Conservation (phyloP, 1,284 basidiomycete species). For the Leccinum pachyderme region DNA sequence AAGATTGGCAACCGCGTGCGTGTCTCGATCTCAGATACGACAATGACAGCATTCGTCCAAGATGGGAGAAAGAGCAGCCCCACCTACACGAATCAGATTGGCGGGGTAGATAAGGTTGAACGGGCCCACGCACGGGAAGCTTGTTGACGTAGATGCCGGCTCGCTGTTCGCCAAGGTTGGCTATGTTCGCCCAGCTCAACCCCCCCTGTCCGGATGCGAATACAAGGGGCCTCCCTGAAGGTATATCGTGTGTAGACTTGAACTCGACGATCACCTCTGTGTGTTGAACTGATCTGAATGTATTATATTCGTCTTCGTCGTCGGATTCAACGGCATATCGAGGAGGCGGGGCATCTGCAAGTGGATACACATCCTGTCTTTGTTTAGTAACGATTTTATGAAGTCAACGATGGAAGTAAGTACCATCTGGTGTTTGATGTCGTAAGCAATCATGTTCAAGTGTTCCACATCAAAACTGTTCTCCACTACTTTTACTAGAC, state of each 20-base stretch:
- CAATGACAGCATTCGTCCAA: conserved; percentile 45
- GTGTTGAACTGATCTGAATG: conserved; percentile 30
- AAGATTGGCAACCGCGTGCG: conserved; percentile 46
- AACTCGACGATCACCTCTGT: conserved; percentile 39
- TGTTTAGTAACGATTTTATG: neutral
- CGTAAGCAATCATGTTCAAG: conserved; percentile 8
- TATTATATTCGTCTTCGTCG: conserved; percentile 62
- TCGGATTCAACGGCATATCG: conserved; percentile 66
- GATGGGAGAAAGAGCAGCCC: conserved; percentile 50
- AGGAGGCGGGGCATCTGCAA: conserved; percentile 54
- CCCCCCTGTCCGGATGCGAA: conserved; percentile 49
- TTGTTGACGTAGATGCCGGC: conserved; percentile 48
- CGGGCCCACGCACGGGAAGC: conserved; percentile 39
- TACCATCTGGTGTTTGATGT: no score
- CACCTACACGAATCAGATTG: conserved; percentile 39
- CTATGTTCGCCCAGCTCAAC: conserved; percentile 49
- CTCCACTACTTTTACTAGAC: conserved; percentile 13
- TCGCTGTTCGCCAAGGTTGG: conserved; percentile 48
- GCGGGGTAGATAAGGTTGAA: neutral
- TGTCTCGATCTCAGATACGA: conserved; percentile 51
- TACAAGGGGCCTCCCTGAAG: conserved; percentile 36
- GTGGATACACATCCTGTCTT: conserved; percentile 51
- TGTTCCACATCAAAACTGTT: conserved; percentile 13
- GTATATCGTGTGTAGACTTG: conserved; percentile 32
- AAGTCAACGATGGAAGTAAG: neutral